Evolutionary conservation across 1,284 basidiomycete genomes (phyloP), one percentile per base, ranked within the genome.

Genomic region (Ustilago tritici): DNA sequence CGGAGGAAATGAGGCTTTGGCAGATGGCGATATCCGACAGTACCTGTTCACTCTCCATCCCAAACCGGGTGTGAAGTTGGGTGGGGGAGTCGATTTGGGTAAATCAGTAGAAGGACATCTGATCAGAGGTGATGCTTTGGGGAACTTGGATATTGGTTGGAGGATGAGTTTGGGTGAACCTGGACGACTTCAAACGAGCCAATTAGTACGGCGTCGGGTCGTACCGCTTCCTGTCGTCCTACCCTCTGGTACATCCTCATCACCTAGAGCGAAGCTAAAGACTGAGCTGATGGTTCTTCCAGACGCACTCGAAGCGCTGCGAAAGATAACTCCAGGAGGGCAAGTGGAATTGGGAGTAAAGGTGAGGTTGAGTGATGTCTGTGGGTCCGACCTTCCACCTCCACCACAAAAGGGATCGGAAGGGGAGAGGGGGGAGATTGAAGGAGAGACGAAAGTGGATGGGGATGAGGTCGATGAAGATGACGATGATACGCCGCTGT

Each of bases 101-200:
- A 52, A 9, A 1, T 47, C 50, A 7, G 56, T 49, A 14, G 61
- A 75, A 19, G 65, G 69, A 1, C 28, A 56, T 38, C 10, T n/a
- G 36, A 47, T 71, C 23, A 14, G 50, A 12, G 64, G 65, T n/a
- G 78, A 74, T 60, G 50, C 76, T 2, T 41, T 81, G 35, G 82
- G 82, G 14, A 73, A 73, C 61, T 63, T 83, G 19, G 83, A 86
- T 50, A 82, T 86, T 43, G 62, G 76, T 11, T 86, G 85, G 85
- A 66, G 81, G 1, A 82, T 81, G 53, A 61, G 56, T 10, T 52
- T 69, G 34, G 85, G 85, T 28, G 84, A 86, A 55, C 41, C 70
- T 1, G 85, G 85, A 0, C 56, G 79, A 2, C 46, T 81, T 52
- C 79, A 81, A 53, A 81, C 79, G 2, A 46, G 38, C 6, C 71